Conservation (phyloP, 352 stramenopile species). For the Pythium brachiatum region DNA sequence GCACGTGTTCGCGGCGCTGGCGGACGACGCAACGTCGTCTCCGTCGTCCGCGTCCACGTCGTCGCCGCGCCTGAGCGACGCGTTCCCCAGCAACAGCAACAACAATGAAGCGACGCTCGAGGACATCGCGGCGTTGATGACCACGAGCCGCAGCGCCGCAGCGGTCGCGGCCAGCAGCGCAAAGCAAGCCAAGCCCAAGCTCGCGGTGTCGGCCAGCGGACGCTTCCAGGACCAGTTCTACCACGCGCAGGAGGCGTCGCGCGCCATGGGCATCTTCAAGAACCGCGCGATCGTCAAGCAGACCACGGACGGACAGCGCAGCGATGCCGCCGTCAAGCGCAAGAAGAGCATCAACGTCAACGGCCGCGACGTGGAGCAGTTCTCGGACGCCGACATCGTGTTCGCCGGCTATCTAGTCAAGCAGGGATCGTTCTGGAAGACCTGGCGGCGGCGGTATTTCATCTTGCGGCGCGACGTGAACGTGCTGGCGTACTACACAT, state of each 20-base stretch:
- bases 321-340: slow-evolving; percentile 27
- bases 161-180: not conserved
- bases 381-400: slow-evolving; percentile 83
- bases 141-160: slow-evolving; percentile 10
- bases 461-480: slow-evolving; percentile 74
- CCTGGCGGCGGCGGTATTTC: slow-evolving; percentile 79
- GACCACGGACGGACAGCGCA: slow-evolving; percentile 22
- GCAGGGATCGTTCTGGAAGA: slow-evolving; percentile 88
- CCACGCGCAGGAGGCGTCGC: slow-evolving; percentile 74
- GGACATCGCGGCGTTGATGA: slow-evolving; percentile 26
- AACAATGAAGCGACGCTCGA: slow-evolving; percentile 19
- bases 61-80: slow-evolving; percentile 13
- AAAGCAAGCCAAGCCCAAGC: slow-evolving; percentile 45
- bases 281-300: slow-evolving; percentile 71
- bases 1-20: not conserved
- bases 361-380: slow-evolving; percentile 78
- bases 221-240: slow-evolving; percentile 88
- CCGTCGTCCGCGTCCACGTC: slow-evolving; percentile 17
- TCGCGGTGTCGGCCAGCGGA: slow-evolving; percentile 78
- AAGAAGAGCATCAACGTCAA: slow-evolving; percentile 71
- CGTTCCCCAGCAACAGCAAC: not conserved
- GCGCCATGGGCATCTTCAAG: slow-evolving; percentile 76
- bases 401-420: slow-evolving; percentile 80
- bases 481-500: slow-evolving; percentile 81
- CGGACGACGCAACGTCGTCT: slow-evolving; percentile 5